Evolutionary conservation across 1,284 basidiomycete genomes (phyloP).

Genomic region (Ceraceosorus guamensis): DNA sequence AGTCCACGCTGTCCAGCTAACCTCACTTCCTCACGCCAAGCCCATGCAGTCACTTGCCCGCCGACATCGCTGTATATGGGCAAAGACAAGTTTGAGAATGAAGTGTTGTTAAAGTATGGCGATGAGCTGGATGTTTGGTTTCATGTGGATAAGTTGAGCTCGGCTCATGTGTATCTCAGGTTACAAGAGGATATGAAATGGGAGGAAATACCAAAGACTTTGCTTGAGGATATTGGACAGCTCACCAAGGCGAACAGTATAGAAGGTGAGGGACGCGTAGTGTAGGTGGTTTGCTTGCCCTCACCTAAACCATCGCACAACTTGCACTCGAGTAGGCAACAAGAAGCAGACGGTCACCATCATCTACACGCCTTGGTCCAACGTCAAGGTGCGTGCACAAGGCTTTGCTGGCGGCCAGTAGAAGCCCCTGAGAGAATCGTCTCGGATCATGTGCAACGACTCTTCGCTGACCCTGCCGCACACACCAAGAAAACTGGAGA

Average conservation of each 20-base stretch:
- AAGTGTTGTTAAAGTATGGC: constrained; percentile 74
- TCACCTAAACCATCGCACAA: neutral
- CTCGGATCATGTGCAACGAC: too few species aligned
- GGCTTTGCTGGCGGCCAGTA: neutral
- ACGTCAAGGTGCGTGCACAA: constrained; percentile 24
- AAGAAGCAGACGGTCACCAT: constrained; percentile 89
- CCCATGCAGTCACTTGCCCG: constrained; percentile 55
- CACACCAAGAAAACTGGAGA: constrained; percentile 33
- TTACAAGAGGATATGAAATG: constrained; percentile 72
- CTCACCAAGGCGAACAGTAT: constrained; percentile 97
- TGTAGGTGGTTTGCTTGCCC: neutral
- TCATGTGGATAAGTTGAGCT: constrained; percentile 54
- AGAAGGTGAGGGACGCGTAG: constrained; percentile 55
- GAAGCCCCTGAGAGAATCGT: too few species aligned
- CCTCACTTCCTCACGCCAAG: constrained; percentile 3
- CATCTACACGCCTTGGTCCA: constrained; percentile 72
- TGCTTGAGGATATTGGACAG: constrained; percentile 81
- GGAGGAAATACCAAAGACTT: constrained; percentile 72
- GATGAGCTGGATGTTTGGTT: constrained; percentile 53
- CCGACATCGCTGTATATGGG: constrained; percentile 83
- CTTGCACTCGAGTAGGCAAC: constrained; percentile 60
- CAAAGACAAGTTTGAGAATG: constrained; percentile 71
- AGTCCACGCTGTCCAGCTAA: neutral
- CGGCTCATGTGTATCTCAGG: constrained; percentile 62
- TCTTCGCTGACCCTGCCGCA: neutral